Conservation (phyloP, 495 filamentous ascomycete genomes). For the Mytilinidion resinicola region DNA sequence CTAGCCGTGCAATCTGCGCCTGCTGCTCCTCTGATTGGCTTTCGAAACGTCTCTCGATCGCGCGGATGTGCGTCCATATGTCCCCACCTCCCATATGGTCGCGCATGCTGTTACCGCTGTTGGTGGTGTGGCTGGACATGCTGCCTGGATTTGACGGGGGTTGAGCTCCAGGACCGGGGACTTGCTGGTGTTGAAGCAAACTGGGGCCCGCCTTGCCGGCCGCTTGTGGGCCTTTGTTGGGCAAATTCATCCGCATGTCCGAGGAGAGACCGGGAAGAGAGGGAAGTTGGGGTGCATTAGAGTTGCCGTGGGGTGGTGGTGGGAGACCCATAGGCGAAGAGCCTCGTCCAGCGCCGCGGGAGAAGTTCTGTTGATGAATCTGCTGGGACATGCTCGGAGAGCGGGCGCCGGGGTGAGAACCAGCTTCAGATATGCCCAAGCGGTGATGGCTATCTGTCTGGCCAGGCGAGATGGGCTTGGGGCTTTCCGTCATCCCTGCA, state of each 20-base stretch:
- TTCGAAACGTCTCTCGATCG: slow-evolving; percentile 29
- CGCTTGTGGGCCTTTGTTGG: slow-evolving; percentile 19
- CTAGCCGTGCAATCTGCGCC: slow-evolving; percentile 26
- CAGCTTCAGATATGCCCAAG: slow-evolving; percentile 46
- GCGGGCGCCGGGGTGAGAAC: slow-evolving; percentile 51
- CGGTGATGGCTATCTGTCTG: slow-evolving; percentile 52
- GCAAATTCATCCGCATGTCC: neutral
- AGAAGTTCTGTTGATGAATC: slow-evolving; percentile 60
- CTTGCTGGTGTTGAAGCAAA: slow-evolving; percentile 31
- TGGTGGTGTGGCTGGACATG: slow-evolving; percentile 35
- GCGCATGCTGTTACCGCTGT: slow-evolving; percentile 36
- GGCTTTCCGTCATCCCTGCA: slow-evolving; percentile 74
- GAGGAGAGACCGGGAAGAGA: slow-evolving; percentile 40
- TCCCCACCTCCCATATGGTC: slow-evolving; percentile 28
- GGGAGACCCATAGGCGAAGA: slow-evolving; percentile 38
- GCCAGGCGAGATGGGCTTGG: slow-evolving; percentile 77
- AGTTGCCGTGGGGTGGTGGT: slow-evolving; percentile 31
- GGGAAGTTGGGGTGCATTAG: slow-evolving; percentile 46
- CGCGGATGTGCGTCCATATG: slow-evolving; percentile 29
- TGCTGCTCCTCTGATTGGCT: slow-evolving; percentile 34
- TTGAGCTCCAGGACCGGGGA: slow-evolving; percentile 10
- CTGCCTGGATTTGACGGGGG: slow-evolving; percentile 33
- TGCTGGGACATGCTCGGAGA: slow-evolving; percentile 66
- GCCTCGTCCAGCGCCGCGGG: slow-evolving; percentile 43
- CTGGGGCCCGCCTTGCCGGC: slow-evolving; percentile 25